Evolutionary conservation across 1,284 basidiomycete genomes (phyloP), one percentile per base, ranked within the genome.

Genomic region (Tilletiopsis washingtonensis): DNA sequence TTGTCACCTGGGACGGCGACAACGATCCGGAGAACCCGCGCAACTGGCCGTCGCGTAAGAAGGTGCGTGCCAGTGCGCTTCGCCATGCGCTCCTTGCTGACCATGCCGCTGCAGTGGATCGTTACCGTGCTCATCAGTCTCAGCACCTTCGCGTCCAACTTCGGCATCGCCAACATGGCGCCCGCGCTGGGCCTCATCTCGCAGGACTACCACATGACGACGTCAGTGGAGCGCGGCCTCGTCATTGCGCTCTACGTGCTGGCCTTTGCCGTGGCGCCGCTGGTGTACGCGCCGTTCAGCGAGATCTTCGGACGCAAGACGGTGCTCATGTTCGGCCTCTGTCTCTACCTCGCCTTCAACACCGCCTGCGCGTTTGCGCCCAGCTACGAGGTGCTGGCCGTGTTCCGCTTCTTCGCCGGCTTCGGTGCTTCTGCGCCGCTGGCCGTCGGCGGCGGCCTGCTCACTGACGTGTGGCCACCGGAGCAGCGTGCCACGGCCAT

Each of bases 101-200:
- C n/a, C n/a, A n/a, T n/a, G n/a, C n/a, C n/a, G n/a, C n/a, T n/a
- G n/a, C n/a, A n/a, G n/a, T n/a, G n/a, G n/a, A n/a, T n/a, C n/a
- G n/a, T n/a, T n/a, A n/a, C n/a, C n/a, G n/a, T n/a, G n/a, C n/a
- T n/a, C n/a, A n/a, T n/a, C n/a, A n/a, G n/a, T n/a, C n/a, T n/a
- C n/a, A n/a, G n/a, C n/a, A n/a, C n/a, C n/a, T n/a, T n/a, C n/a
- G n/a, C n/a, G n/a, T n/a, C n/a, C n/a, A n/a, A n/a, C n/a, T n/a
- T 85, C 84, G 71, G 88, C 89, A 2, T 87, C 43, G 24, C 47
- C 5, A 27, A 49, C 11, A 21, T 44, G 47, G 47, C 40, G 5
- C 42, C 47, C 9, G 20, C 47, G 2, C 36, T 49, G 39, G 47
- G 46, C 15, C 25, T 41, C 23, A 47, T 47, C 4, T 45, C 41